Base-by-base conservation (phyloP, 73 alveolate species). In the Uronychia setigera region DNA sequence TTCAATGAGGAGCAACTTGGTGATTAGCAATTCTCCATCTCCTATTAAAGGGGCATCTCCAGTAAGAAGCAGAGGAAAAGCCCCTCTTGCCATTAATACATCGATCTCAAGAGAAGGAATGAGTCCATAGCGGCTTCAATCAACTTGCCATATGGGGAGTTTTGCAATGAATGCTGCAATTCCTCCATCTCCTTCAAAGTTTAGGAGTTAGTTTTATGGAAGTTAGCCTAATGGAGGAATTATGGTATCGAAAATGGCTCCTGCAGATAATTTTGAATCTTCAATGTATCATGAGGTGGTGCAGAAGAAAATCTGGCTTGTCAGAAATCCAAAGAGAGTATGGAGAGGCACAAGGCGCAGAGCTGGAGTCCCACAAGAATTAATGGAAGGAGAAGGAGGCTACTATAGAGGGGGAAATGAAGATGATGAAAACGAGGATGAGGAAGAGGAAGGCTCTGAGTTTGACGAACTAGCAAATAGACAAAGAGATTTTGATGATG, bases 161-260 rank as follows among this genome's bases (percentile, higher is more conserved):
- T 19, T 46, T 19, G 19, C n/a, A 46, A 46, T 5, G 5, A 46
- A 19, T 11, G 67, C 67, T 46, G 67, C 67, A 46, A 46, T 46
- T 46, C 67, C 67, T 46, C 67, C 67, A 46, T 46, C 67, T 46
- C 67, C 67, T 46, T 46, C 67, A 46, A 46, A 46, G 19, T 46
- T 46, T 19, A 11, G 19, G 19, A 11, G n/a, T 19, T 5, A 5
- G n/a, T 46, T 19, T 46, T 46, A 46, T 5, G 67, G 67, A 46
- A 46, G 67, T 19, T 11, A 46, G 19, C 67, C 67, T 46, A 11
- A 46, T 46, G 67, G 67, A 46, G 67, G 67, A 11, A 11, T 46
- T 5, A 11, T 46, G 5, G 67, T 5, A 19, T 19, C n/a, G 67
- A 19, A 19, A 19, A 46, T 46, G 67, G 5, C n/a, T 19, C 67